phyloP scores from a whole-genome alignment of 2,329 filamentous ascomycete species.

The Mycosphaerella sp. region DNA sequence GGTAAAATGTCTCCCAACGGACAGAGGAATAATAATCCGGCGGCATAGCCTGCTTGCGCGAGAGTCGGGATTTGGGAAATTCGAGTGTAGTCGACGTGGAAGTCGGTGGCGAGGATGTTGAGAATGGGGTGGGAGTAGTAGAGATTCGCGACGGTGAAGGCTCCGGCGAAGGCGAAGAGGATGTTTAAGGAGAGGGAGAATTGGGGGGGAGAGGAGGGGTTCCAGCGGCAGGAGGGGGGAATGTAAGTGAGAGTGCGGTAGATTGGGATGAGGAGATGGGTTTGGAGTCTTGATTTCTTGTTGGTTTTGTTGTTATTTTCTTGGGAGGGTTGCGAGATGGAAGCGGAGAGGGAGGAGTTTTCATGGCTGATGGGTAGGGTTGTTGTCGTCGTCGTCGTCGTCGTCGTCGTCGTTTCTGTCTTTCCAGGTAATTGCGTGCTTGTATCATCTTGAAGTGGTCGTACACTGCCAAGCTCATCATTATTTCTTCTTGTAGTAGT shows the following conservation, averaged over 20 bases:
- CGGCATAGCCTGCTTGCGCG: slow-evolving; percentile 72
- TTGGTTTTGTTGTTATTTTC: slow-evolving; percentile 1
- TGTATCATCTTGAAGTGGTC: too few species aligned
- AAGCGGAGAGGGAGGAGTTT: neutral
- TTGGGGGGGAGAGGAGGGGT: slow-evolving; percentile 57
- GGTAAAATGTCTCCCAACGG: slow-evolving; percentile 65
- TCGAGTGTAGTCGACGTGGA: slow-evolving; percentile 62
- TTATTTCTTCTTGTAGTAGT: too few species aligned
- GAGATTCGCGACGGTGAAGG: slow-evolving; percentile 70
- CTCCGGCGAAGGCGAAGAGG: slow-evolving; percentile 59
- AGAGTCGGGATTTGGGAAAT: slow-evolving; percentile 65
- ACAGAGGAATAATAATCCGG: slow-evolving; percentile 65
- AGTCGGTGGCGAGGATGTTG: slow-evolving; percentile 65
- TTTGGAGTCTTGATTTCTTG: neutral
- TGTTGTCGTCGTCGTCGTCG: too few species aligned
- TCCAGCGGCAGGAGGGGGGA: slow-evolving; percentile 61
- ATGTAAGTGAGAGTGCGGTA: slow-evolving; percentile 48
- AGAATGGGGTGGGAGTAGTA: slow-evolving; percentile 78
- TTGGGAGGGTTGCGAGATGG: neutral
- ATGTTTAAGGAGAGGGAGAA: slow-evolving; percentile 65
- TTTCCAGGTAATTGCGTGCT: too few species aligned
- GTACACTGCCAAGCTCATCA: too few species aligned
- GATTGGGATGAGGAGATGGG: slow-evolving; percentile 5
- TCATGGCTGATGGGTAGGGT: neutral
- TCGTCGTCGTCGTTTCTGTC: too few species aligned